Conservation (phyloP, 1,284 basidiomycete species). For the Coniferiporia sulphurascens region DNA sequence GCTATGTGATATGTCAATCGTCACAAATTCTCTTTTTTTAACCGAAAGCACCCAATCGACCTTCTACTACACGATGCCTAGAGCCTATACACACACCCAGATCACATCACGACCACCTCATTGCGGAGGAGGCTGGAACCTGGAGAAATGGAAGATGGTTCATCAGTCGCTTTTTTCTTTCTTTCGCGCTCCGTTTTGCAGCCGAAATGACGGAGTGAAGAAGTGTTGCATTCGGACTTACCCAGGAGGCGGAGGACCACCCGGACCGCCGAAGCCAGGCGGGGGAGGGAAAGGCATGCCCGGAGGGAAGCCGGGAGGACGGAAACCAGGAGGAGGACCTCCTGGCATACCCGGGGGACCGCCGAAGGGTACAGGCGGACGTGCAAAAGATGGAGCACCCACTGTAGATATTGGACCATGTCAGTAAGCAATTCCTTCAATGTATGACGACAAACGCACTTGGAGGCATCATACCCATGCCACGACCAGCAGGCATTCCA, state of each 20-base stretch:
- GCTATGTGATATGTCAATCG: not conserved
- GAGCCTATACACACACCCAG: not conserved
- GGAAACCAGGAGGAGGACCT: conserved; percentile 72
- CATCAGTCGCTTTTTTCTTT: not conserved
- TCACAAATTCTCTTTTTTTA: not conserved
- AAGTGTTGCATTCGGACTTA: conserved; percentile 40
- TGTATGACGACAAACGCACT: conserved; percentile 46
- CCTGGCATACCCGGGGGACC: conserved; percentile 75
- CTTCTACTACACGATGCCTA: not conserved
- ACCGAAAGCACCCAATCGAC: not conserved
- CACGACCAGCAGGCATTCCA: conserved; percentile 93
- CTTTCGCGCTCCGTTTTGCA: not conserved
- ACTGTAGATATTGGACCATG: conserved; percentile 33
- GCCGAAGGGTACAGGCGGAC: conserved; percentile 79
- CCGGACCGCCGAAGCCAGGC: conserved; percentile 73
- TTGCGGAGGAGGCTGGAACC: conserved; percentile 38
- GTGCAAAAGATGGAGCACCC: conserved; percentile 66
- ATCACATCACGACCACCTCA: conserved; percentile 18
- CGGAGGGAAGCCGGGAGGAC: conserved; percentile 73
- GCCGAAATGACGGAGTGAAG: conserved; percentile 23
- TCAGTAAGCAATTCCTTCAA: conserved; percentile 13
- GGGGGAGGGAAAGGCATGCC: conserved; percentile 60
- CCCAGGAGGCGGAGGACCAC: conserved; percentile 76
- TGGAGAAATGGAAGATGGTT: conserved; percentile 11
- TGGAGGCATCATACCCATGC: conserved; percentile 94